These are phyloP conservation scores for Solanum rostratum DNA, from an alignment of 257 asterid genomes.

Conservation along the genomic window DNA sequence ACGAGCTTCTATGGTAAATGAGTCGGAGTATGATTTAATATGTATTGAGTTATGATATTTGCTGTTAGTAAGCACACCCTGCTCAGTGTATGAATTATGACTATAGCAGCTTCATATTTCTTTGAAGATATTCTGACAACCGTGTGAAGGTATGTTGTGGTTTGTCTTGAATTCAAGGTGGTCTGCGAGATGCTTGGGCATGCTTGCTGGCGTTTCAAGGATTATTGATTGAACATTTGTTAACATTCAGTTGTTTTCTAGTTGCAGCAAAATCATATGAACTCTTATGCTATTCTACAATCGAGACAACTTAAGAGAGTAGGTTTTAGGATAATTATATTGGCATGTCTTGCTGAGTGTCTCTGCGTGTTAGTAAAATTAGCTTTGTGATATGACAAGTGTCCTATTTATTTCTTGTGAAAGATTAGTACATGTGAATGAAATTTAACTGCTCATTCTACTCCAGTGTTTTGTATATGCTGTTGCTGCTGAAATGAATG, in stretches of 20 bases:
- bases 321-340: neutral
- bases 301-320: neutral
- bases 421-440: neutral
- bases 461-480: neutral
- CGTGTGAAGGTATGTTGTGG: neutral
- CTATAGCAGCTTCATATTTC: neutral
- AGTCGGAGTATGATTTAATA: neutral
- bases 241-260: neutral
- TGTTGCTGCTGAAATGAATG: neutral
- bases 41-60: neutral
- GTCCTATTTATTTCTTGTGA: neutral
- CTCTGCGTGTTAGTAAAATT: neutral
- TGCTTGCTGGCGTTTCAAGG: neutral
- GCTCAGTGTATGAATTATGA: neutral
- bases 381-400: neutral
- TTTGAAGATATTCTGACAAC: neutral
- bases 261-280: neutral
- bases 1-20: neutral
- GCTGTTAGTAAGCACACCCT: neutral
- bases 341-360: neutral
- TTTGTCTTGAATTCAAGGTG: neutral
- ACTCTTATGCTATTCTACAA: neutral
- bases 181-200: neutral
- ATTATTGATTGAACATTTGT: neutral
- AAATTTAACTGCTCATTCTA: neutral